phyloP scores from a whole-genome alignment of 371 early-diverging fungal genomes.

The Funneliformis caledonium region DNA sequence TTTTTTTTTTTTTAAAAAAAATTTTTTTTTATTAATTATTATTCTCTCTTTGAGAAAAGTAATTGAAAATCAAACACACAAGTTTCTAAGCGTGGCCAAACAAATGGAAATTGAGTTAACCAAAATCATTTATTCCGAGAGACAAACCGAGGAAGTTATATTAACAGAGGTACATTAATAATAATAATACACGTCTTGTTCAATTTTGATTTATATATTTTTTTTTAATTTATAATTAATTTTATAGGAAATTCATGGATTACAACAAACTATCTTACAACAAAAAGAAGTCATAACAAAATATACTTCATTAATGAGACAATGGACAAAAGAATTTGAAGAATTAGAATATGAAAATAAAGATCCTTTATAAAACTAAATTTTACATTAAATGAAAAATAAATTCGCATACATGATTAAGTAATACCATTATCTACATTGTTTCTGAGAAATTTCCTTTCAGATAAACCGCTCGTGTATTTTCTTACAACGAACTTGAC shows the following conservation, averaged over 20 bases:
- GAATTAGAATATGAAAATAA: conserved; percentile 20
- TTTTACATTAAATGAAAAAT: background rate
- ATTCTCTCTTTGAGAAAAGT: background rate
- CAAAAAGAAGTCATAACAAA: conserved; percentile 26
- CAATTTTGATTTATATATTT: background rate
- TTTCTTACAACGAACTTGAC: too few relatives aligned
- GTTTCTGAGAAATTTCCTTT: too few relatives aligned
- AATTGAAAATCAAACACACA: background rate
- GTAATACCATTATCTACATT: too few relatives aligned
- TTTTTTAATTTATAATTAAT: background rate
- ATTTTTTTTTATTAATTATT: too few relatives aligned
- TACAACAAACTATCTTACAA: background rate
- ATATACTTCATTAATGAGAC: conserved; percentile 1
- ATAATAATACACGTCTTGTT: background rate
- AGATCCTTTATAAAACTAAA: background rate
- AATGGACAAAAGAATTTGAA: conserved; percentile 23
- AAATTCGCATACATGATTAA: too few relatives aligned
- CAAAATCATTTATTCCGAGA: background rate
- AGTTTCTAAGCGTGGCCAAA: conserved; percentile 1
- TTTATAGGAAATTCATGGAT: background rate
- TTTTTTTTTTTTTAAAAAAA: too few relatives aligned
- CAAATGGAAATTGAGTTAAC: conserved; percentile 8
- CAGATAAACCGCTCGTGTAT: too few relatives aligned
- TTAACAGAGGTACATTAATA: conserved; percentile 5
- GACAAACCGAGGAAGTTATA: background rate